A percentile compares a stretch with the other conserved stretches of the same genome.
These are phyloP conservation scores for Claviceps africana DNA, from an alignment of 2,329 filamentous ascomycete species.

Conservation along the genomic window DNA sequence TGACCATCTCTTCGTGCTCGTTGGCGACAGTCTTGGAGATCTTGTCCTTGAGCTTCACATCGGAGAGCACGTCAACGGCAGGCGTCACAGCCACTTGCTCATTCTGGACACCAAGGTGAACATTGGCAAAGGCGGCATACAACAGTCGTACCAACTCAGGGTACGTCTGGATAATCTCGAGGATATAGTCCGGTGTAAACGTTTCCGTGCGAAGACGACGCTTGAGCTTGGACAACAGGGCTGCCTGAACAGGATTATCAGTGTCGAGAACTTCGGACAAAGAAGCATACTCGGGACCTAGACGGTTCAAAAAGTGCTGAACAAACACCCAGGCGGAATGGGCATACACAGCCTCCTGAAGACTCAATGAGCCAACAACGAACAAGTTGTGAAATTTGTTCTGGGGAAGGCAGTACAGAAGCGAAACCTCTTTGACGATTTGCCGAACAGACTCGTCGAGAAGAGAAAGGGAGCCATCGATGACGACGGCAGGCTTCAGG, in stretches of 20 bases:
- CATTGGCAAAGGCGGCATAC: constrained; percentile 82
- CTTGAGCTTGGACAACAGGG: constrained; percentile 87
- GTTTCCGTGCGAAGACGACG: constrained; percentile 89
- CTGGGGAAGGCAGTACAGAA: constrained; percentile 94
- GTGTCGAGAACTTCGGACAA: constrained; percentile 67
- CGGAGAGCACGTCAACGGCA: constrained; percentile 56
- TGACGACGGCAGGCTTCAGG: constrained; percentile 55
- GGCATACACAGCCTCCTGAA: constrained; percentile 94
- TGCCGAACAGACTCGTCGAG: constrained; percentile 94
- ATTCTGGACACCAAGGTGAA: constrained; percentile 50
- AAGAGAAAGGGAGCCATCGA: constrained; percentile 50
- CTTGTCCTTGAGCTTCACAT: constrained; percentile 57
- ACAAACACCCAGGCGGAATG: constrained; percentile 97
- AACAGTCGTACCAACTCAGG: constrained; percentile 74
- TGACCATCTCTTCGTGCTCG: constrained; percentile 95
- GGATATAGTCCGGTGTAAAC: constrained; percentile 95
- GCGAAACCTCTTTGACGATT: constrained; percentile 95
- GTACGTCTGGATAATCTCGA: constrained; percentile 89
- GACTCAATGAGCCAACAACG: constrained; percentile 67
- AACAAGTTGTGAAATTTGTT: constrained; percentile 93
- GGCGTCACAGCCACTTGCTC: constrained; percentile 43
- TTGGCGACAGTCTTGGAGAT: constrained; percentile 73
- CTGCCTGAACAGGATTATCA: constrained; percentile 71
- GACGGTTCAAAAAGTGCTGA: constrained; percentile 91
- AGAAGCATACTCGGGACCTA: constrained; percentile 83